Base-by-base conservation (phyloP, 495 filamentous ascomycete species). In the Tuber melanosporum region DNA sequence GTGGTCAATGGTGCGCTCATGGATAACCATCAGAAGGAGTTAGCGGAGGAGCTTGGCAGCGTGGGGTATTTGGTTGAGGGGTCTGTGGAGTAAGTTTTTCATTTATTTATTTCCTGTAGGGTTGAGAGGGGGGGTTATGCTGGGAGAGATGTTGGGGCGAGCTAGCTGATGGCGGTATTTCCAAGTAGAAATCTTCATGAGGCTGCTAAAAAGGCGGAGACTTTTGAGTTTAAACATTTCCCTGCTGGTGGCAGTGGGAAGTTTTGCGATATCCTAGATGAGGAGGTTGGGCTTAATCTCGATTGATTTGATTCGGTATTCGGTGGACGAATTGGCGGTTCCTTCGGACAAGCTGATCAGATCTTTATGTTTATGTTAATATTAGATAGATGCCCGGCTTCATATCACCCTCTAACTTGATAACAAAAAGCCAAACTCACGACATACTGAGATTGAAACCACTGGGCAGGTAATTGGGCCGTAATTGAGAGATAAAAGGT, bases 11-110 rank as follows among this genome's bases (percentile, higher is more conserved):
- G 89, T 12, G 85, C 86, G 3, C 88, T 99, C 7, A 90, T 97
- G 81, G 93, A 94, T 80, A 97, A 98, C 80, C 95, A 99, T 82
- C 95, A 99, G 84, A 88, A 89, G 49, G 94, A 99, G 83, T 87
- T 98, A 15, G 94, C 94, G 1, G 86, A 89, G 70, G 91, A 91
- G 80, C 85, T 97, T 72, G 89, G 91, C 69, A 82, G 84, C 9
- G 88, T 92, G 76, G 90, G 91, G 41, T 94, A 92, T 84, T 89
- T 91, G 2, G 83, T 94, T 66, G 87, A 91, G 76, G 91, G 92
- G 20, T 84, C 85, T 71, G 84, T 93, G 43, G 86, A 89, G 92
- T 94, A 87, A 80, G 87, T 80, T 22, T 52, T 26, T 62, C 71
- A 12, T 36, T 47, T 74, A 62, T 44, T 70, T 73, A 45, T 70